Conservation (phyloP, 2,329 filamentous ascomycete genomes). For the Torrubiellomyces zombiae region DNA sequence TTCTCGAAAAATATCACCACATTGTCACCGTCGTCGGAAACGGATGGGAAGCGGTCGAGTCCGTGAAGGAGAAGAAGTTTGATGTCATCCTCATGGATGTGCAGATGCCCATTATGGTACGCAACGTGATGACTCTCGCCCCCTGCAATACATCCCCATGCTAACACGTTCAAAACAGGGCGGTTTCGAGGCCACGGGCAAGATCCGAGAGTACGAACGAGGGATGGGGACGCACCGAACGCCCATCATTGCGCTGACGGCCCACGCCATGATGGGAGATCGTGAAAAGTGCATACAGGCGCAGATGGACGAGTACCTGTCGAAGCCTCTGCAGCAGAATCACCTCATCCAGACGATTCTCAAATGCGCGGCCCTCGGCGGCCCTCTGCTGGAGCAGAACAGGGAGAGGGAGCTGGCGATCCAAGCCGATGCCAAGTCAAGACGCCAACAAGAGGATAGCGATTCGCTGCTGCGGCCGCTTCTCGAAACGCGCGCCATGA, state of each 20-base stretch:
- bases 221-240: conserved; percentile 66
- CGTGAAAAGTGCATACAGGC: conserved; percentile 96
- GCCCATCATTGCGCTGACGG: conserved; percentile 90
- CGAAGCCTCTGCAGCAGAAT: conserved; percentile 91
- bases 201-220: conserved; percentile 89
- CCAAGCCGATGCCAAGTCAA: conserved; percentile 29
- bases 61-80: conserved; percentile 82
- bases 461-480: conserved; percentile 22
- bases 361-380: conserved; percentile 85
- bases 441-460: conserved; percentile 20
- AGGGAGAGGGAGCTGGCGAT: conserved; percentile 41
- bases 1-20: conserved; percentile 91
- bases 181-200: conserved; percentile 90
- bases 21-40: conserved; percentile 88
- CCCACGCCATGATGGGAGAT: conserved; percentile 97
- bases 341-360: conserved; percentile 96
- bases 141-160: background rate
- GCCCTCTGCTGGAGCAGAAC: conserved; percentile 64
- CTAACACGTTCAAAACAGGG: conserved; percentile 40
- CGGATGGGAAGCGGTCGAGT: conserved; percentile 79
- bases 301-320: conserved; percentile 98
- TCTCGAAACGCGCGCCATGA: conserved; percentile 45
- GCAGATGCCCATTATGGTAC: conserved; percentile 97
- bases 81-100: conserved; percentile 99
- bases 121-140: conserved; percentile 11